Conservation (phyloP, 2,329 filamentous ascomycete genomes). For the Phyllachora maydis region DNA sequence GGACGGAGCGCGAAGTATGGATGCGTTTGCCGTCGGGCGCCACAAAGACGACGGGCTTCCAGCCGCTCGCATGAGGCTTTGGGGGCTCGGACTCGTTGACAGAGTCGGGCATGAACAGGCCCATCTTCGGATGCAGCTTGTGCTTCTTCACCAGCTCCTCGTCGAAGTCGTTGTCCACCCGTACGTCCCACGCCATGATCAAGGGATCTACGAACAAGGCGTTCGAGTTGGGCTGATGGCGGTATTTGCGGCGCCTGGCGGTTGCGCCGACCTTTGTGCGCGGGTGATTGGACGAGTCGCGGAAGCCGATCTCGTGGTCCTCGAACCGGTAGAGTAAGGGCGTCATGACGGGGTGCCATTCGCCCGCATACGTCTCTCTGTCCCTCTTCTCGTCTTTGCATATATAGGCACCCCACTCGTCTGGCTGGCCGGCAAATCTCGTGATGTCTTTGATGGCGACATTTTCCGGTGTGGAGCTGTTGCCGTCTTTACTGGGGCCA, state of each 20-base stretch:
- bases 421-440: conserved; percentile 20
- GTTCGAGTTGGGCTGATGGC: conserved; percentile 30
- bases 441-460: conserved; percentile 12
- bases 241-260: conserved; percentile 28
- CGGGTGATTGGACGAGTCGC: conserved; percentile 27
- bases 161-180: conserved; percentile 27
- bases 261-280: conserved; percentile 31
- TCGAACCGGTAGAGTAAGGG: conserved; percentile 26
- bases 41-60: conserved; percentile 6
- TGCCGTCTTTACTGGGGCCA: conserved; percentile 6
- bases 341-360: conserved; percentile 31
- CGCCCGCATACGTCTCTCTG: conserved; percentile 14
- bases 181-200: conserved; percentile 27
- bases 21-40: conserved; percentile 5
- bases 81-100: conserved; percentile 10
- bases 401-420: conserved; percentile 29
- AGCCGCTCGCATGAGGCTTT: conserved; percentile 3
- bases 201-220: conserved; percentile 32
- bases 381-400: conserved; percentile 17
- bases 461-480: conserved; percentile 9
- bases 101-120: conserved; percentile 27
- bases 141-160: conserved; percentile 25
- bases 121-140: conserved; percentile 29
- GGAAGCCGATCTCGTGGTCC: conserved; percentile 35
- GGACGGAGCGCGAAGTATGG: conserved; percentile 8